Evolutionary conservation across 805 yeast genomes (phyloP).

Genomic region (Priceomyces melissophilus): DNA sequence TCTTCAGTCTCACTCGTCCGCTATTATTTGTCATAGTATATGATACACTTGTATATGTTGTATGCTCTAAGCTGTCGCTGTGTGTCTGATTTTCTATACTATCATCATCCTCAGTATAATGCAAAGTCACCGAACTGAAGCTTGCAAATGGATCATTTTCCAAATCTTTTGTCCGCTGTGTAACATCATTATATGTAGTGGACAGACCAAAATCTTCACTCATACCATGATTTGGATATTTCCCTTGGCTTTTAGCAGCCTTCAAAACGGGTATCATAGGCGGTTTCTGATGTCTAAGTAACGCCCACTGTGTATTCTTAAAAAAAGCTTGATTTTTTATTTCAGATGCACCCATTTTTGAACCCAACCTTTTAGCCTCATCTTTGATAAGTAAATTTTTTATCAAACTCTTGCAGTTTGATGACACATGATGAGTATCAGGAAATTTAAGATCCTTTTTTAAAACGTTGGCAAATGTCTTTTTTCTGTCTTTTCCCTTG

Average conservation of each 20-base stretch:
- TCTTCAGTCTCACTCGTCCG: conserved; percentile 21
- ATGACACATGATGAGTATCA: conserved; percentile 62
- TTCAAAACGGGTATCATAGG: conserved; percentile 88
- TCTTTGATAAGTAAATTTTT: conserved; percentile 83
- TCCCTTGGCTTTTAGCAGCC: conserved; percentile 22
- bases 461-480: conserved; percentile 83
- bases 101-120: conserved; percentile 54
- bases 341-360: conserved; percentile 93
- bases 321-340: conserved; percentile 88
- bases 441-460: conserved; percentile 81
- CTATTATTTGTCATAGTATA: conserved; percentile 45
- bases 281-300: conserved; percentile 86
- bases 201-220: conserved; percentile 15
- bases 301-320: conserved; percentile 92
- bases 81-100: conserved; percentile 37
- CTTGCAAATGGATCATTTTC: conserved; percentile 75
- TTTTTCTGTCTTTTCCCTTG: conserved; percentile 84
- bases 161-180: conserved; percentile 6
- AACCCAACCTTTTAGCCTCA: conserved; percentile 84
- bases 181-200: conserved; percentile 40
- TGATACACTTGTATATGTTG: conserved; percentile 51
- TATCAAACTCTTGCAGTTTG: conserved; percentile 74
- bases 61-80: conserved; percentile 41
- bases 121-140: conserved; percentile 82
- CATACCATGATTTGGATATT: conserved; percentile 11